A percentile compares a stretch with the other conserved stretches of the same genome.
Conservation (phyloP, 1,139 yeast genomes). For the Candida albicans region DNA sequence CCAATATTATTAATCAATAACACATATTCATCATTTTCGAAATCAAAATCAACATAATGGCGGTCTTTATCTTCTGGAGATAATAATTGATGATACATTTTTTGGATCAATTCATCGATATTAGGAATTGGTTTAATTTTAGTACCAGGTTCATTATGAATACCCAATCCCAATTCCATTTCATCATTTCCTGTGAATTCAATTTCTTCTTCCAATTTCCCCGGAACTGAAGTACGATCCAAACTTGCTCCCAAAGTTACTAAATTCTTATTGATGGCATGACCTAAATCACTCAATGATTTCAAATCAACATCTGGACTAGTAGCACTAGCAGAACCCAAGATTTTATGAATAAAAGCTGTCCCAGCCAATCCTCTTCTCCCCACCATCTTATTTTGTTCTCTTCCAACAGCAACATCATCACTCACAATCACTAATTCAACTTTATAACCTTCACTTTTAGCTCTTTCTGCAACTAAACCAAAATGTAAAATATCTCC, state of each 20-base stretch:
- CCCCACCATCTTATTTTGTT: conserved; percentile 87
- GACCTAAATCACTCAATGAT: conserved; percentile 62
- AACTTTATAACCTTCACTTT: conserved; percentile 68
- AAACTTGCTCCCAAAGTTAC: conserved; percentile 90
- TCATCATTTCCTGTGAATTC: conserved; percentile 49
- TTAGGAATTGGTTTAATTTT: conserved; percentile 72
- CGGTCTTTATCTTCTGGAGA: conserved; percentile 61
- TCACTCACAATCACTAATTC: conserved; percentile 79
- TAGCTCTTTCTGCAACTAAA: conserved; percentile 83
- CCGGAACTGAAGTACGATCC: conserved; percentile 90
- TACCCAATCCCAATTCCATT: conserved; percentile 92
- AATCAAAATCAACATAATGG: conserved; percentile 64
- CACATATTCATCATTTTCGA: conserved; percentile 61
- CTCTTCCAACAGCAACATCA: conserved; percentile 88
- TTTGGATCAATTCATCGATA: conserved; percentile 54
- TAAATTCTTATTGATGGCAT: conserved; percentile 57
- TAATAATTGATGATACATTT: conserved; percentile 55
- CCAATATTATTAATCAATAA: conserved; percentile 79
- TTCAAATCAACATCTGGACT: conserved; percentile 36
- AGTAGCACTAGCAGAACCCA: conserved; percentile 64
- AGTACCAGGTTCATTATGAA: conserved; percentile 91
- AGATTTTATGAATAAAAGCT: conserved; percentile 76
- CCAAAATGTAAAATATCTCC: conserved; percentile 95
- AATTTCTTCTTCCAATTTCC: conserved; percentile 51
- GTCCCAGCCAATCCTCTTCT: conserved; percentile 94